phyloP scores from a whole-genome alignment of 805 yeast genomes.

The Kodamaea lidongshanica region DNA sequence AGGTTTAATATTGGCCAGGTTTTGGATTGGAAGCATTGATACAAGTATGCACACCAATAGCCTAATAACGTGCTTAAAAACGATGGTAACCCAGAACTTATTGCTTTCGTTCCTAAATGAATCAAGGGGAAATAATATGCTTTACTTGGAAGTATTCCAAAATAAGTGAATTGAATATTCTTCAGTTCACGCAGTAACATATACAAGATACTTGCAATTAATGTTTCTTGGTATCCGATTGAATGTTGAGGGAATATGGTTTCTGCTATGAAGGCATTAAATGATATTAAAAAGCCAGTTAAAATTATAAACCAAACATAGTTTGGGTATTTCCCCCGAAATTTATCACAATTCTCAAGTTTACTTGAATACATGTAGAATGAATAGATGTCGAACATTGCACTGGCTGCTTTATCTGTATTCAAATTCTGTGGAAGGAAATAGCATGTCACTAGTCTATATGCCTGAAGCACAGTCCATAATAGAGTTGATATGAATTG shows the following conservation, averaged over 20 bases:
- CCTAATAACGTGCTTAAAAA: conserved; percentile 44
- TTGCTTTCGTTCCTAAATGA: conserved; percentile 25
- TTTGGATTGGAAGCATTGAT: conserved; percentile 56
- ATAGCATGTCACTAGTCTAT: conserved; percentile 47
- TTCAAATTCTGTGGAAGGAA: conserved; percentile 36
- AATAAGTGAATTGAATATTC: conserved; percentile 47
- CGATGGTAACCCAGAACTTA: conserved; percentile 39
- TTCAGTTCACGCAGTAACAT: conserved; percentile 58
- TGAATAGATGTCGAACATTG: conserved; percentile 47
- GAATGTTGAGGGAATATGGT: conserved; percentile 3
- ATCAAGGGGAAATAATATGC: conserved; percentile 50
- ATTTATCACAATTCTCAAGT: conserved; percentile 44
- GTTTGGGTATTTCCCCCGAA: conserved; percentile 47
- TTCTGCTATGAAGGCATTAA: conserved; percentile 18
- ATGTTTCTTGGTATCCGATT: conserved; percentile 30
- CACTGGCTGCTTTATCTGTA: conserved; percentile 17
- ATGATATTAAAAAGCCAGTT: conserved; percentile 37
- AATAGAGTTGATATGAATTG: conserved; percentile 2
- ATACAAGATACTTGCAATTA: conserved; percentile 50
- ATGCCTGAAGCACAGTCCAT: conserved; percentile 26
- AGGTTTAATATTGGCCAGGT: conserved; percentile 41
- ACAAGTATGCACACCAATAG: conserved; percentile 50
- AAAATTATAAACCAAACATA: conserved; percentile 49
- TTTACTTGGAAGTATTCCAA: conserved; percentile 46
- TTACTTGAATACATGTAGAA: conserved; percentile 53